Percentiles rank a stretch among this genome's conserved stretches.
Conservation (phyloP, 768 basidiomycete genomes). For the Tricholomella constricta region DNA sequence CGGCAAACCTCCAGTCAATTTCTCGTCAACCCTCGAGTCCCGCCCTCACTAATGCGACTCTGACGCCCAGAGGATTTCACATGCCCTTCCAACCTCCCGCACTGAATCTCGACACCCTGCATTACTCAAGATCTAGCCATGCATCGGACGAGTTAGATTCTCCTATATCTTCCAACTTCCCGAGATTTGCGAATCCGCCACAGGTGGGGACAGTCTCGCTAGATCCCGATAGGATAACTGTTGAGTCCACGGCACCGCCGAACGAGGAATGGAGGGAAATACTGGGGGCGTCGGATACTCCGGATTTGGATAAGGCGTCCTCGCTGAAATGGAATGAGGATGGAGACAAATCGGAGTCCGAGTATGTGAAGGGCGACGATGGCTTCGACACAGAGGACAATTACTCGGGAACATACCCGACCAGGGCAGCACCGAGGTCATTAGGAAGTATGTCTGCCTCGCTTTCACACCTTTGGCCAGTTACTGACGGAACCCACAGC, state of each 20-base stretch:
- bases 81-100: slow-evolving; percentile 19
- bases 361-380: slow-evolving; percentile 8
- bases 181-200: slow-evolving; percentile 33
- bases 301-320: slow-evolving; percentile 7
- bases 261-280: slow-evolving; percentile 16
- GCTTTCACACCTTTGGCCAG: neutral
- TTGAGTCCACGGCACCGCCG: neutral
- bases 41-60: slow-evolving; percentile 16
- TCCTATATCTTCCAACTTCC: slow-evolving; percentile 33
- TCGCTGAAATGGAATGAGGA: slow-evolving; percentile 15
- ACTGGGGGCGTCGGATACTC: slow-evolving; percentile 2
- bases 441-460: slow-evolving; percentile 3
- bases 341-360: slow-evolving; percentile 16
- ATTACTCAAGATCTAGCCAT: slow-evolving; percentile 10
- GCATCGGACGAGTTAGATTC: slow-evolving; percentile 22
- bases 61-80: slow-evolving; percentile 22
- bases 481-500: slow-evolving; percentile 2
- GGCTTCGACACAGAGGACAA: slow-evolving; percentile 6
- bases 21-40: slow-evolving; percentile 26
- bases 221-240: slow-evolving; percentile 11
- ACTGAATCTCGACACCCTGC: slow-evolving; percentile 7
- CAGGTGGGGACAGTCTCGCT: slow-evolving; percentile 8
- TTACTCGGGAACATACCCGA: neutral
- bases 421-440: neutral
- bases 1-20: slow-evolving; percentile 5